Conservation (phyloP, 2,329 filamentous ascomycete species). For the Incumbomyces lentus region DNA sequence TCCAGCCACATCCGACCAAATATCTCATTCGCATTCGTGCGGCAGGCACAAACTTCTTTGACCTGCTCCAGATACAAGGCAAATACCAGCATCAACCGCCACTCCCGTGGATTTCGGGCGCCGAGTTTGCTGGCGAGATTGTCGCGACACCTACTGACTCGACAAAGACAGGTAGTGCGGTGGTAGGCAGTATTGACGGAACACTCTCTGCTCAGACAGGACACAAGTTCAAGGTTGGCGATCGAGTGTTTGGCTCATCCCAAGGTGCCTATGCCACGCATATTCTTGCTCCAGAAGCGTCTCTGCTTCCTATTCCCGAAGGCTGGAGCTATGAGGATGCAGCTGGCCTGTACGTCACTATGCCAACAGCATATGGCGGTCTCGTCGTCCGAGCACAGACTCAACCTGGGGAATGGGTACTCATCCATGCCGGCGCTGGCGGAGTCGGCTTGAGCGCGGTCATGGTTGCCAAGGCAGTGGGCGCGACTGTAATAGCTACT, state of each 20-base stretch:
- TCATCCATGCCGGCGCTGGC: conserved; percentile 85
- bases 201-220: conserved; percentile 18
- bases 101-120: conserved; percentile 77
- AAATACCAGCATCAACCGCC: conserved; percentile 91
- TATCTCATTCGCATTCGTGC: conserved; percentile 84
- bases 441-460: conserved; percentile 87
- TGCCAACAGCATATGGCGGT: conserved; percentile 77
- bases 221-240: conserved; percentile 62
- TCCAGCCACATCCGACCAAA: conserved; percentile 58
- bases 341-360: conserved; percentile 82
- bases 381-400: conserved; percentile 68
- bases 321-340: conserved; percentile 80
- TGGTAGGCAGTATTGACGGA: conserved; percentile 27
- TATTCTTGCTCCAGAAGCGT: conserved; percentile 54
- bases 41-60: conserved; percentile 90
- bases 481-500: conserved; percentile 86
- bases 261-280: conserved; percentile 82
- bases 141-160: conserved; percentile 50
- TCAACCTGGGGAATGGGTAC: conserved; percentile 70
- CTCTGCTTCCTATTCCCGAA: conserved; percentile 62
- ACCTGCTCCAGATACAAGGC: conserved; percentile 85
- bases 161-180: conserved; percentile 4
- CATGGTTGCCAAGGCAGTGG: conserved; percentile 84
- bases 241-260: conserved; percentile 73
- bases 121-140: conserved; percentile 76